Evolutionary conservation across 768 basidiomycete genomes (phyloP).

Genomic region (Basidioascus undulatus): DNA sequence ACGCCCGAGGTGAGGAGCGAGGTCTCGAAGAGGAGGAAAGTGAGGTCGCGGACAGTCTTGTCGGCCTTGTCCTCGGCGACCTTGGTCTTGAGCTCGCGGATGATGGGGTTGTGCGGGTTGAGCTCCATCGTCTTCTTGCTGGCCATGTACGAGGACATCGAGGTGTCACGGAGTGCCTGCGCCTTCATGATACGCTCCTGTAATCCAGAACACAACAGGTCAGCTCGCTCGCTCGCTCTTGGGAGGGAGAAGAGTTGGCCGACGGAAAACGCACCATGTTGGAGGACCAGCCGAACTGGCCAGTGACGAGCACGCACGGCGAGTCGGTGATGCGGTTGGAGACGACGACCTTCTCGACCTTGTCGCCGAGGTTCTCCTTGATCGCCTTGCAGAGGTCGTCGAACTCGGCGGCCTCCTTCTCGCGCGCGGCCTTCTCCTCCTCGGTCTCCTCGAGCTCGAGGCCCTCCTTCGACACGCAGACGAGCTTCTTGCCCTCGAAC

Average conservation of each 20-base stretch:
- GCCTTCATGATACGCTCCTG: slow-evolving; percentile 98
- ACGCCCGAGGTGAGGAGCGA: slow-evolving; percentile 78
- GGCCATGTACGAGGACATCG: slow-evolving; percentile 98
- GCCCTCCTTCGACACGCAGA: slow-evolving; percentile 96
- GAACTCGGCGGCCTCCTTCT: slow-evolving; percentile 61
- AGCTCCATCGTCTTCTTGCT: slow-evolving; percentile 95
- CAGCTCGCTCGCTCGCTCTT: neutral
- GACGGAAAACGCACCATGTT: slow-evolving; percentile 49
- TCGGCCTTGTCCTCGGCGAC: slow-evolving; percentile 92
- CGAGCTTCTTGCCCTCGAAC: slow-evolving; percentile 90
- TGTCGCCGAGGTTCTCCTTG: slow-evolving; percentile 96
- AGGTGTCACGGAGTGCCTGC: slow-evolving; percentile 83
- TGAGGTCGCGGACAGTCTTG: slow-evolving; percentile 93
- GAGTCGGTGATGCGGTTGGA: slow-evolving; percentile 96
- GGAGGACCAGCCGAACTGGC: slow-evolving; percentile 97
- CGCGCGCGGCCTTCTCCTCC: slow-evolving; percentile 78
- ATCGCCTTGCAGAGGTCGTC: slow-evolving; percentile 75
- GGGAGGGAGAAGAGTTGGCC: neutral
- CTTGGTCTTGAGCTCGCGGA: slow-evolving; percentile 89
- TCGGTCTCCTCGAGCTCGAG: slow-evolving; percentile 98
- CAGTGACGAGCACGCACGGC: slow-evolving; percentile 49
- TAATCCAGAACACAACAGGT: slow-evolving; percentile 2
- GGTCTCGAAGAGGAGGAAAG: slow-evolving; percentile 88
- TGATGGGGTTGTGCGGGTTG: slow-evolving; percentile 71
- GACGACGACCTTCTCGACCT: slow-evolving; percentile 96